Evolutionary conservation across 164 flowering plant genomes (phyloP).

Genomic region (Magnolia sinica): DNA sequence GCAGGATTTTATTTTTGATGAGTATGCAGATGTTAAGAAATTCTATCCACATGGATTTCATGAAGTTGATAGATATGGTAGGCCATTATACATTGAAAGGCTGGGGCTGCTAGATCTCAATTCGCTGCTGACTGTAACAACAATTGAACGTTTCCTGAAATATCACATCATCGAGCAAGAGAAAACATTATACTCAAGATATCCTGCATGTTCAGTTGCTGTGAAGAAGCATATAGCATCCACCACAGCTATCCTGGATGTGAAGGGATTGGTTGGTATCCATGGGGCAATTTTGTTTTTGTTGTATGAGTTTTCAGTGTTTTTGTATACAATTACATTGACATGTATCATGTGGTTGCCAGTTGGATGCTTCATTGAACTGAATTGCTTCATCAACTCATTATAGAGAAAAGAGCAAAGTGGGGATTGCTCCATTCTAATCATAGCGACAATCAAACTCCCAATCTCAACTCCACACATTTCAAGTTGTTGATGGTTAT

Average conservation of each 20-base stretch:
- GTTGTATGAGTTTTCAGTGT: not conserved
- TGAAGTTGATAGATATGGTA: slow-evolving; percentile 62
- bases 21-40: slow-evolving; percentile 47
- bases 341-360: not conserved
- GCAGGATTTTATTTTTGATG: slow-evolving; percentile 61
- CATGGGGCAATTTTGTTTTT: not conserved
- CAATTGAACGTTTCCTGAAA: slow-evolving; percentile 50
- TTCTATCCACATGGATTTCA: slow-evolving; percentile 77
- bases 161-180: slow-evolving; percentile 66
- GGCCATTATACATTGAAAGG: slow-evolving; percentile 69
- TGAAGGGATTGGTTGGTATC: slow-evolving; percentile 55
- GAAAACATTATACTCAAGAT: slow-evolving; percentile 53
- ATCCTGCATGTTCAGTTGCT: slow-evolving; percentile 66
- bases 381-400: not conserved
- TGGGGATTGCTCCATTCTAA: not conserved
- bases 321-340: not conserved
- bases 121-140: slow-evolving; percentile 41
- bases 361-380: not conserved
- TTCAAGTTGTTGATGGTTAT: not conserved
- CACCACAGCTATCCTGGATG: slow-evolving; percentile 58
- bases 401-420: not conserved
- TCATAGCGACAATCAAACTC: not conserved
- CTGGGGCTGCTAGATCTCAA: slow-evolving; percentile 55
- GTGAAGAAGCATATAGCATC: slow-evolving; percentile 64
- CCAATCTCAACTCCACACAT: not conserved